These are phyloP conservation scores for Eruca vesicaria DNA, from an alignment of 441 rosid genomes.

Conservation along the genomic window DNA sequence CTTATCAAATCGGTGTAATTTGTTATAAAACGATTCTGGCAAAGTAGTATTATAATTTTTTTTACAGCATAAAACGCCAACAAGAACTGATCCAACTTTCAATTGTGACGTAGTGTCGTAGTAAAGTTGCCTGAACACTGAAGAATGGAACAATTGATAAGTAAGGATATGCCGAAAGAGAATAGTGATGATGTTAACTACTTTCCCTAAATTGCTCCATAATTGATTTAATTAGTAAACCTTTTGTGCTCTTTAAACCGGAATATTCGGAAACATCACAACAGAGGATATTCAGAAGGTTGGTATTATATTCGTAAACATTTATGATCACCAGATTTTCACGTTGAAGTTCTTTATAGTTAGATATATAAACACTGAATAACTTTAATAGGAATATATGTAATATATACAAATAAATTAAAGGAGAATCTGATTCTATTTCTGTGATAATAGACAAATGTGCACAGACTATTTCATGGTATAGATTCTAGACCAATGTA, in stretches of 20 bases:
- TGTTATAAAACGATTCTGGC: too few species aligned
- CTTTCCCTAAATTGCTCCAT: constrained; percentile 19
- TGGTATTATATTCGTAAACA: constrained; percentile 6
- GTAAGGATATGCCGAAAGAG: constrained; percentile 15
- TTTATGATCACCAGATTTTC: constrained; percentile 4
- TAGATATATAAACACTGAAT: not conserved
- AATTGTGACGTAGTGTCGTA: too few species aligned
- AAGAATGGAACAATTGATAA: constrained; percentile 1
- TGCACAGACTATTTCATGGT: constrained; percentile 13
- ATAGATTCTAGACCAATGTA: constrained; percentile 5
- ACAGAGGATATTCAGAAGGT: constrained; percentile 7
- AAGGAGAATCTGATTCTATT: constrained; percentile 23
- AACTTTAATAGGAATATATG: not conserved
- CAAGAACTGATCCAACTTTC: too few species aligned
- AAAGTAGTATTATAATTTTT: too few species aligned
- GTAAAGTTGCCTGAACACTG: not conserved
- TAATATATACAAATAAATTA: not conserved
- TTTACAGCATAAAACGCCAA: too few species aligned
- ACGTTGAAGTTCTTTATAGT: not conserved
- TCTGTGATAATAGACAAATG: constrained; percentile 18
- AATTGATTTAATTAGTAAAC: not conserved
- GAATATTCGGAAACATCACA: constrained; percentile 21
- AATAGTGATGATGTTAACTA: constrained; percentile 1
- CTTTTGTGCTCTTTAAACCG: not conserved
- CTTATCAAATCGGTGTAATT: too few species aligned